A percentile compares a stretch with the other conserved stretches of the same genome.
phyloP scores from a whole-genome alignment of 176 grass and related monocot genomes.

The Eleusine coracana region DNA sequence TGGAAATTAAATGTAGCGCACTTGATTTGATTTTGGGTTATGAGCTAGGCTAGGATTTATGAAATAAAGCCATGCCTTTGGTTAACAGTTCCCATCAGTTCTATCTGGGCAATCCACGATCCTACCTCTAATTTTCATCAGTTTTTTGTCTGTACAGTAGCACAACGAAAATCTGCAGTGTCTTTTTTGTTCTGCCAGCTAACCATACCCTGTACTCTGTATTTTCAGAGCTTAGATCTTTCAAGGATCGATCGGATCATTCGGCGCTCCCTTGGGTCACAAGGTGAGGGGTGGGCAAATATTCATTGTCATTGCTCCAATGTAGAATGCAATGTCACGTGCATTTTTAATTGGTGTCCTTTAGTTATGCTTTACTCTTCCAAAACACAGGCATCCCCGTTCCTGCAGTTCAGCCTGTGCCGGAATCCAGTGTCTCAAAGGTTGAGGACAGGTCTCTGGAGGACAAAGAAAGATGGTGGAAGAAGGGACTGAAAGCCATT shows the following conservation, averaged over 20 bases:
- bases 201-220: slow-evolving; percentile 1
- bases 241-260: slow-evolving; percentile 92
- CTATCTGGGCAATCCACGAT: background rate
- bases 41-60: background rate
- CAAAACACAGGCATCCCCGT: slow-evolving; percentile 48
- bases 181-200: background rate
- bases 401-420: slow-evolving; percentile 73
- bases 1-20: background rate
- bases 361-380: slow-evolving; percentile 5
- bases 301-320: background rate
- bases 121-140: background rate
- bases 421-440: slow-evolving; percentile 83
- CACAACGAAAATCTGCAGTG: slow-evolving; percentile 13
- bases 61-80: background rate
- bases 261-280: slow-evolving; percentile 81
- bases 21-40: background rate
- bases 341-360: slow-evolving; percentile 7
- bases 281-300: slow-evolving; percentile 49
- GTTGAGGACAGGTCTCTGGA: slow-evolving; percentile 77
- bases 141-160: background rate
- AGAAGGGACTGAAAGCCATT: slow-evolving; percentile 90
- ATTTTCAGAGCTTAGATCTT: slow-evolving; percentile 86
- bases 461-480: slow-evolving; percentile 93
- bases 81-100: background rate
- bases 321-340: background rate